phyloP scores from a whole-genome alignment of 306 rosid genomes.

The Pachyrhizus erosus region DNA sequence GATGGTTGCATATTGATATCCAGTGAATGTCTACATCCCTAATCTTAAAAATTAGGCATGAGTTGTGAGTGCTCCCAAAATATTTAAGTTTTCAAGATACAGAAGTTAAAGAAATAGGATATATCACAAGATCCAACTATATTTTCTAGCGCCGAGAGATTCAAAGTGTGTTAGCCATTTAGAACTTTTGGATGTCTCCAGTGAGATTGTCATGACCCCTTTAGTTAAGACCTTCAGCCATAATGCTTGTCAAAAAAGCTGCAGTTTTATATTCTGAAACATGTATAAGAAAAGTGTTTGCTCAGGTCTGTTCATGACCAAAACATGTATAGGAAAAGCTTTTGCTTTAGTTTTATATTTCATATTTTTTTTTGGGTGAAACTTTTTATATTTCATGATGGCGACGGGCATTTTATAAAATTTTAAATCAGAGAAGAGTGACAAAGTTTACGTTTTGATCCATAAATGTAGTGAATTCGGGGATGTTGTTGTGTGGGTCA shows the following conservation, averaged over 20 bases:
- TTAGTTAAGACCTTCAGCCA: background rate
- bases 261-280: background rate
- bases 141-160: constrained; percentile 2
- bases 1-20: background rate
- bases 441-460: background rate
- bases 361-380: too few relatives aligned
- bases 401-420: background rate
- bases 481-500: background rate
- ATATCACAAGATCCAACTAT: constrained; percentile 10
- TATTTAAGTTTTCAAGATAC: background rate
- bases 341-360: too few relatives aligned
- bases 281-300: background rate
- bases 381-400: background rate
- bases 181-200: background rate
- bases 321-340: too few relatives aligned
- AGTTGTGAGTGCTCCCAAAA: background rate
- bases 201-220: background rate
- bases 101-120: background rate
- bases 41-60: background rate
- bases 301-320: background rate
- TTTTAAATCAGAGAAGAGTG: background rate
- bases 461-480: background rate
- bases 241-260: background rate
- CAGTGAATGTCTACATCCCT: too few relatives aligned
- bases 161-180: background rate